Evolutionary conservation across 805 yeast species (phyloP).

Genomic region (Ogataea neopini): DNA sequence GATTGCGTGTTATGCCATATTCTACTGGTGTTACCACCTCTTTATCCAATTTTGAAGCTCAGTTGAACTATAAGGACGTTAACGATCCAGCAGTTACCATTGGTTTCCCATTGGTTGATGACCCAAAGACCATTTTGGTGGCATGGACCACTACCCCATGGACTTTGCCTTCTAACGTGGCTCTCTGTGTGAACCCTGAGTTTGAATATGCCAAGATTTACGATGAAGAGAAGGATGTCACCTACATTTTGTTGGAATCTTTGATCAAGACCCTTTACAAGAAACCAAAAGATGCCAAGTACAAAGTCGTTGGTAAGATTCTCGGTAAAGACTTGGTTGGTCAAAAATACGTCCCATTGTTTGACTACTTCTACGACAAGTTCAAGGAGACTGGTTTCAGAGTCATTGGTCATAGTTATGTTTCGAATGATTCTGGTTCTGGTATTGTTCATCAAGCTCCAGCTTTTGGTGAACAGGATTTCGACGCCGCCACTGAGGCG

Average conservation of each 20-base stretch:
- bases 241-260: slow-evolving; percentile 82
- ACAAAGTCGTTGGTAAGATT: slow-evolving; percentile 75
- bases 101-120: slow-evolving; percentile 79
- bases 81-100: slow-evolving; percentile 95
- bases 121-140: slow-evolving; percentile 79
- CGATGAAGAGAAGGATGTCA: slow-evolving; percentile 81
- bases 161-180: slow-evolving; percentile 95
- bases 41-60: slow-evolving; percentile 96
- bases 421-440: slow-evolving; percentile 93
- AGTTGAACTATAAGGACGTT: slow-evolving; percentile 96
- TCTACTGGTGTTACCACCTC: slow-evolving; percentile 98
- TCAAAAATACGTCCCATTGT: slow-evolving; percentile 77
- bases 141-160: slow-evolving; percentile 99
- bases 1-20: slow-evolving; percentile 97
- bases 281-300: slow-evolving; percentile 90
- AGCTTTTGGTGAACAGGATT: slow-evolving; percentile 99
- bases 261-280: slow-evolving; percentile 84
- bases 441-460: slow-evolving; percentile 99
- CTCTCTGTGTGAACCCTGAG: slow-evolving; percentile 86
- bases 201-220: slow-evolving; percentile 89
- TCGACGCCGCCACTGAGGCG: slow-evolving; percentile 69
- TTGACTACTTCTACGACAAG: slow-evolving; percentile 73
- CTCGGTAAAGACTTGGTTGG: slow-evolving; percentile 82
- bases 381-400: slow-evolving; percentile 79
- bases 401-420: slow-evolving; percentile 82